These are phyloP conservation scores for Diplodia intermedia DNA, from an alignment of 2,329 filamentous ascomycete species.

Conservation along the genomic window DNA sequence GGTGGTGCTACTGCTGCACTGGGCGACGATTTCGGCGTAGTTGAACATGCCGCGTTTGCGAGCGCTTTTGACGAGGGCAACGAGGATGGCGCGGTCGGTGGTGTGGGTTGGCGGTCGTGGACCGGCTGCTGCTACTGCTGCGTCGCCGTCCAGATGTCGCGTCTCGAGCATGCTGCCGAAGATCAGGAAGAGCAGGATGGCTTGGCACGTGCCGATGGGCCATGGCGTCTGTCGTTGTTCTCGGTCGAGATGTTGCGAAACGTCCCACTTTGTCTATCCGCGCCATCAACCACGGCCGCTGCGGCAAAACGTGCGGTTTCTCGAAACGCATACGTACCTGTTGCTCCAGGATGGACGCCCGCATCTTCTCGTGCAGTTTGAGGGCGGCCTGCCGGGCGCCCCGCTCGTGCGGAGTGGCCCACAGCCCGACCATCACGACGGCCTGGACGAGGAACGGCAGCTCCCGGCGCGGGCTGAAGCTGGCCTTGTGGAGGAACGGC, in stretches of 20 bases:
- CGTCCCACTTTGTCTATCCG: background rate
- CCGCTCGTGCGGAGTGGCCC: background rate
- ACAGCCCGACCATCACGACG: conserved; percentile 12
- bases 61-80: conserved; percentile 5
- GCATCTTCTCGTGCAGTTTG: background rate
- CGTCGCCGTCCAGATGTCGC: background rate
- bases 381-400: background rate
- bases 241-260: background rate
- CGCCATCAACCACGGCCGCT: too few relatives aligned
- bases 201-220: background rate
- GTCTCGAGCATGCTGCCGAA: background rate
- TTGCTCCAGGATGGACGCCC: background rate
- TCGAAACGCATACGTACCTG: background rate
- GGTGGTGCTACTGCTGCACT: background rate
- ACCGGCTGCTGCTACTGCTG: too few relatives aligned
- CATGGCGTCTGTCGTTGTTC: background rate
- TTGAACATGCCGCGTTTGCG: conserved; percentile 5
- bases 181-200: background rate
- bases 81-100: background rate
- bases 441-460: conserved; percentile 13
- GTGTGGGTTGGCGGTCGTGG: background rate
- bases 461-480: background rate
- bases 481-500: conserved; percentile 15
- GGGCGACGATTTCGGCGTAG: background rate
- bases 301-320: too few relatives aligned